A percentile compares a stretch with the other conserved stretches of the same genome.
These are phyloP conservation scores for Ophiocytium majus DNA, from an alignment of 352 stramenopile genomes.

Conservation along the genomic window DNA sequence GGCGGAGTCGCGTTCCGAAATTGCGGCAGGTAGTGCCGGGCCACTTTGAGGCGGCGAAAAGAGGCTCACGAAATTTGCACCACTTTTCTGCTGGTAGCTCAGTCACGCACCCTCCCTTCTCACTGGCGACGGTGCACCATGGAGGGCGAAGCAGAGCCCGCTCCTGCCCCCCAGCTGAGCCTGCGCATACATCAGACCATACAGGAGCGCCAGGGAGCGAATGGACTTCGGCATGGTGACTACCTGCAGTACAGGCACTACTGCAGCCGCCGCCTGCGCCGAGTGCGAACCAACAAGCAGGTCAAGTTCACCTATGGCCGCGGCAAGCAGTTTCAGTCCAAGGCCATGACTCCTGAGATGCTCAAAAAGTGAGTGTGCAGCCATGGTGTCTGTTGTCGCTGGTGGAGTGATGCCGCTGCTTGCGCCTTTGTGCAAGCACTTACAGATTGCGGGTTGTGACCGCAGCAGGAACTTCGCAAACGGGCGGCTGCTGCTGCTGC, in stretches of 20 bases:
- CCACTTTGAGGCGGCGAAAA: too few relatives aligned
- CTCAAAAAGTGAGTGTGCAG: conserved; percentile 73
- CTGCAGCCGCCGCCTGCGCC: conserved; percentile 74
- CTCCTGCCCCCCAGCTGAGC: not conserved
- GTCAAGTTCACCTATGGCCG: conserved; percentile 80
- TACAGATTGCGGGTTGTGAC: too few relatives aligned
- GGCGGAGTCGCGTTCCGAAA: too few relatives aligned
- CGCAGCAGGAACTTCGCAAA: too few relatives aligned
- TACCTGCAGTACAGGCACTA: conserved; percentile 85
- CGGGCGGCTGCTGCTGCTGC: too few relatives aligned
- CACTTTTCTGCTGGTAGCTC: too few relatives aligned
- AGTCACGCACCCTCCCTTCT: too few relatives aligned
- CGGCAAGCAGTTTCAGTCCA: conserved; percentile 65
- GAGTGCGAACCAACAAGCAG: conserved; percentile 71
- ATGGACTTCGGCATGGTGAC: conserved; percentile 79
- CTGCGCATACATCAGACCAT: conserved; percentile 66
- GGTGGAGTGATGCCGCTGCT: too few relatives aligned
- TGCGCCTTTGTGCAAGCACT: too few relatives aligned
- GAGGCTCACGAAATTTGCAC: too few relatives aligned
- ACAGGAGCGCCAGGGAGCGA: conserved; percentile 79
- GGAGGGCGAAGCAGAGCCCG: not conserved
- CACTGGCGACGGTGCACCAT: not conserved
- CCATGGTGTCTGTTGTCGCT: too few relatives aligned
- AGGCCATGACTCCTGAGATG: conserved; percentile 74
- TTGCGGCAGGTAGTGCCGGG: too few relatives aligned